Base-by-base conservation (phyloP, 371 early-diverging fungal genomes). In the Phascolomyces articulosus region DNA sequence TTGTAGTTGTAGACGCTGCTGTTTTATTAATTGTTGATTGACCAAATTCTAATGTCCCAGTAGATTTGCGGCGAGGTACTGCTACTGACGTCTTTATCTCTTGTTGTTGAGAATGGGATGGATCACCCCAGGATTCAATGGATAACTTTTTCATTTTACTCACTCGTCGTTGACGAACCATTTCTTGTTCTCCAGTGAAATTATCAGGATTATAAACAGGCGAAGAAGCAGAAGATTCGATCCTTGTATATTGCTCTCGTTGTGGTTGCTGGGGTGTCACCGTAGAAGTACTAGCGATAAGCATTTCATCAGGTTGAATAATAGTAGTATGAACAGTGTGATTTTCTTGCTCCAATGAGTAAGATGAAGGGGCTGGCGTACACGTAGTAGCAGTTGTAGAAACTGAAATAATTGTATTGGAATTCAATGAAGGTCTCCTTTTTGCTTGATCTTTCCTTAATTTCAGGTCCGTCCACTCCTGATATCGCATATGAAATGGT, bases 401-500 rank as follows among this genome's bases (percentile, higher is more conserved):
- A 28, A 23, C 18, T n/a, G n/a, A n/a, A 31, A n/a, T 24, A 15
- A 21, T 26, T 40, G 40, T 23, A 11, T 21, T 38, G 28, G 34
- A 28, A 58, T 29, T 29, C 21, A 55, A 59, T 40, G 47, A 27
- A 16, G 60, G 47, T 47, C 60, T 55, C 55, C 44, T 60, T 54
- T 62, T 57, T 40, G 26, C 40, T 40, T 31, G 20, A 20, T 62
- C 62, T 11, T 62, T 61, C 53, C 38, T 48, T 21, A 54, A 55
- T 40, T 55, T 63, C 41, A 44, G 62, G 53, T 73, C 74, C n/a
- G 71, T 68, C 74, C 74, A 74, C 56, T 74, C 71, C 61, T 74
- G 74, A 51, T 74, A 74, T 51, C 74, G 53, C 66, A 68, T 65
- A 55, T 71, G 74, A 56, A 74, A 74, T 26, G 74, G 74, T 28